These are phyloP conservation scores for Onygenales sp. DNA, from an alignment of 2,329 filamentous ascomycete species.

Conservation along the genomic window DNA sequence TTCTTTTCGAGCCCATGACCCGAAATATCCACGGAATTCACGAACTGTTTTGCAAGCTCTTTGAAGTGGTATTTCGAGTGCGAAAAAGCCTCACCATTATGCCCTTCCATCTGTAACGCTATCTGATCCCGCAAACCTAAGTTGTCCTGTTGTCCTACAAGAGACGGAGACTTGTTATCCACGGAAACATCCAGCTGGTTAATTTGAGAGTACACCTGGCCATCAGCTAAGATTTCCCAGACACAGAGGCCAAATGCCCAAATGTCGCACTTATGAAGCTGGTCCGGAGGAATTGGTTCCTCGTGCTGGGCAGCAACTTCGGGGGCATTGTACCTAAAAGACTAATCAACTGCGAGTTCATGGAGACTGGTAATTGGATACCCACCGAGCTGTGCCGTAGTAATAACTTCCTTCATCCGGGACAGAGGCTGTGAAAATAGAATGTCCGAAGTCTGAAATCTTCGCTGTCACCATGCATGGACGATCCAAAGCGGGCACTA, in stretches of 20 bases:
- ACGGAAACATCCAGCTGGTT: too few species aligned
- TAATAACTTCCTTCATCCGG: conserved; percentile 5
- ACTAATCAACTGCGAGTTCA: not conserved
- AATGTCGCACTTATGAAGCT: conserved; percentile 13
- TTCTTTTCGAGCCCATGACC: too few species aligned
- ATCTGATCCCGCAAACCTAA: too few species aligned
- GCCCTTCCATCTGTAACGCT: too few species aligned
- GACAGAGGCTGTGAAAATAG: conserved; percentile 9
- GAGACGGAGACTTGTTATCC: too few species aligned
- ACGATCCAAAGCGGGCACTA: conserved; percentile 13
- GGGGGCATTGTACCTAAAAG: conserved; percentile 11
- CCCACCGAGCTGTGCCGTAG: conserved; percentile 9
- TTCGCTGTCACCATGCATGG: conserved; percentile 12
- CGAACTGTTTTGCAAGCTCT: too few species aligned
- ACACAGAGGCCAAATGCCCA: conserved; percentile 13
- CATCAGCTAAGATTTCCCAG: conserved; percentile 6
- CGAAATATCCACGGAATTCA: too few species aligned
- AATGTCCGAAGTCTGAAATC: conserved; percentile 18
- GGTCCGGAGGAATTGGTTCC: conserved; percentile 5
- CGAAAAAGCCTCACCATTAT: too few species aligned
- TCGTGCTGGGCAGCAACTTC: conserved; percentile 3
- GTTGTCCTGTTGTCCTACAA: too few species aligned
- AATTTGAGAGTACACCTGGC: too few species aligned
- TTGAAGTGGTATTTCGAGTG: too few species aligned
- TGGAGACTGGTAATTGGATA: not conserved